Percentiles rank a stretch among this genome's conserved stretches.
phyloP scores from a whole-genome alignment of 2,329 filamentous ascomycete species.

The Trichoderma sp. region DNA sequence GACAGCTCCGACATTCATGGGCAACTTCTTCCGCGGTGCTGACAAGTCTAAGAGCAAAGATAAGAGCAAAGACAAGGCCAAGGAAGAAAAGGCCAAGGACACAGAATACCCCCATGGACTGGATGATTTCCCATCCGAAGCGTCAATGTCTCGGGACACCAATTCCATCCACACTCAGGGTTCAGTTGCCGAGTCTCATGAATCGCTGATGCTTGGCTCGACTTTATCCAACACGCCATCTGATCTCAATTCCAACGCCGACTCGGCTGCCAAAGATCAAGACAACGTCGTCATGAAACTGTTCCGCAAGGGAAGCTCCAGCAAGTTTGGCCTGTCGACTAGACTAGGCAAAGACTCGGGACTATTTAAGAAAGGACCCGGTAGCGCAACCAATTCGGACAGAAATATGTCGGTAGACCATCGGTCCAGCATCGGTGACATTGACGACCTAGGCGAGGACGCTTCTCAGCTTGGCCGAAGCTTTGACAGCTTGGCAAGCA shows the following conservation, averaged over 20 bases:
- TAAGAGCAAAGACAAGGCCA: conserved; percentile 31
- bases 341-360: conserved; percentile 52
- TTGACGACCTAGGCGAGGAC: conserved; percentile 52
- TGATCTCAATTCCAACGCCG: conserved; percentile 45
- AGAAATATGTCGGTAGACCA: conserved; percentile 53
- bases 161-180: conserved; percentile 56
- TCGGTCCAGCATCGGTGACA: conserved; percentile 56
- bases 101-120: conserved; percentile 37
- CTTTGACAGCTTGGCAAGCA: conserved; percentile 56
- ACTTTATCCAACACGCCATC: conserved; percentile 56
- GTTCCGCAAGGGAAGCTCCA: conserved; percentile 62
- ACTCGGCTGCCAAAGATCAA: conserved; percentile 45
- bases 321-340: conserved; percentile 63
- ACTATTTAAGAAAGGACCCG: conserved; percentile 58
- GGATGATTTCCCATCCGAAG: conserved; percentile 51
- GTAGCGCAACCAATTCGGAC: conserved; percentile 57
- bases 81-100: conserved; percentile 34
- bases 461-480: conserved; percentile 44
- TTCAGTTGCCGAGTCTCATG: conserved; percentile 59
- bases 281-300: conserved; percentile 60
- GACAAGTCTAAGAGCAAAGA: conserved; percentile 36
- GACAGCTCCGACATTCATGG: conserved; percentile 82
- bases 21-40: conserved; percentile 56
- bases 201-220: conserved; percentile 55
- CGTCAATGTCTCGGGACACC: conserved; percentile 55